phyloP scores from a whole-genome alignment of 1,284 basidiomycete genomes.

The Rhodotorula sp. region DNA sequence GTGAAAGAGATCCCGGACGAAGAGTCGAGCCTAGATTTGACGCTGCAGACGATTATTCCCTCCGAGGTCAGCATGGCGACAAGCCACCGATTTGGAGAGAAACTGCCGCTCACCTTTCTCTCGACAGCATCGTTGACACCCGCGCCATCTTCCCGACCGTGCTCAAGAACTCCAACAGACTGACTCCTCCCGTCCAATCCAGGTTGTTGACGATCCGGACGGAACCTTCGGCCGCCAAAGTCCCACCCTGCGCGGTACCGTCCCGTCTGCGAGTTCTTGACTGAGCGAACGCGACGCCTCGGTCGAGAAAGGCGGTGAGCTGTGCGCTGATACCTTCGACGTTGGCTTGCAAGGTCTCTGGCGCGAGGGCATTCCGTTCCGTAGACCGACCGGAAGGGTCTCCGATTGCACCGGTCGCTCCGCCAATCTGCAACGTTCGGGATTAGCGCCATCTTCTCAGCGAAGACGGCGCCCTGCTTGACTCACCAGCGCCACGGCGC shows the following conservation, averaged over 20 bases:
- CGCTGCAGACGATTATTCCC: slow-evolving; percentile 62
- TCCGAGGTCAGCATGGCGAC: no score
- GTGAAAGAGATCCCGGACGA: slow-evolving; percentile 84
- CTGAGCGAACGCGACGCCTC: slow-evolving; percentile 63
- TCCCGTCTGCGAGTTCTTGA: slow-evolving; percentile 46
- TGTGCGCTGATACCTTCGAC: slow-evolving; percentile 65
- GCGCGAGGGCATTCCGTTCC: slow-evolving; percentile 72
- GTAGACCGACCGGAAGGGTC: slow-evolving; percentile 88
- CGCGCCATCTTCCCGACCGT: slow-evolving; percentile 76
- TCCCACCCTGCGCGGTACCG: slow-evolving; percentile 48
- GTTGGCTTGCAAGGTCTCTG: slow-evolving; percentile 65
- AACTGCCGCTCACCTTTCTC: slow-evolving; percentile 68
- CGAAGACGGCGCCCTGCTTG: slow-evolving; percentile 1
- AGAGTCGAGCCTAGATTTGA: slow-evolving; percentile 75
- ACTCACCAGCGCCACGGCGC: slow-evolving; percentile 71
- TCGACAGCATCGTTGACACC: slow-evolving; percentile 83
- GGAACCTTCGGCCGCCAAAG: slow-evolving; percentile 24
- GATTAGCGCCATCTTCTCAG: not conserved
- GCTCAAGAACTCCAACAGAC: slow-evolving; percentile 80
- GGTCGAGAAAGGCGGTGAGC: slow-evolving; percentile 69
- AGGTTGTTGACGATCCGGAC: slow-evolving; percentile 74
- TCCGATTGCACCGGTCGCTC: slow-evolving; percentile 93
- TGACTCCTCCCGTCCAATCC: slow-evolving; percentile 73
- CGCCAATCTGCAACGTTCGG: slow-evolving; percentile 70
- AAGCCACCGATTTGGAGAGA: no score